Base-by-base conservation (phyloP, 2,329 filamentous ascomycete genomes). In the Cryphonectria parasitica region DNA sequence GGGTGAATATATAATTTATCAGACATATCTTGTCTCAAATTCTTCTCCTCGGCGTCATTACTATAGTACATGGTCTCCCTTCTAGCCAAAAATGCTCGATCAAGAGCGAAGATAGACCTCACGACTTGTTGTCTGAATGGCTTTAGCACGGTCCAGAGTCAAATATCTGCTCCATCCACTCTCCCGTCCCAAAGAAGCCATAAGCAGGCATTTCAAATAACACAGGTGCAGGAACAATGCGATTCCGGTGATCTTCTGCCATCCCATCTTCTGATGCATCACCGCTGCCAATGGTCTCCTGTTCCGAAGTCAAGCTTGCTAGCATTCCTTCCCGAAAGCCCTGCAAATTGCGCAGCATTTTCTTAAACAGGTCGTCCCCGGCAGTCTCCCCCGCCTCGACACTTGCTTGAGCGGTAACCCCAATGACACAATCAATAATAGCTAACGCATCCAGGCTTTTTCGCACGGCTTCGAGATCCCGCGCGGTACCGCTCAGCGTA, bases 151-250 rank as follows among this genome's bases (percentile, higher is more conserved):
- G 54, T 5, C 15, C 54, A 17, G 25, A 17, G 19, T 58, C 54
- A 58, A 58, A 58, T 31, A 58, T 58, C 11, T 13, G 54, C 54
- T 58, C 54, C 54, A 58, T 58, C 54, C 54, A 58, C 54, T 58
- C 36, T 2, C 64, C 64, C 75, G n/a, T 58, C 54, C 54, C 54
- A 31, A 58, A 58, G 28, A 58, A 58, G 25, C 54, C 54, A 6
- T 58, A 58, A 11, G 54, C 25, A 31, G 54, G 54, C 54, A 58
- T 34, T 4, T 28, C 0, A 17, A 58, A 58, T 34, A 5, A 0
- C 25, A 31, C 17, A 8, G 15, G 15, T 6, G 54, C 4, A 19
- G 19, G 13, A 34, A 58, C 5, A 34, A 17, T 19, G 25, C 54
- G 25, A 31, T 5, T 19, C 25, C 28, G 17, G 17, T 15, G 1